These are phyloP conservation scores for Ogataea paraovalis DNA, from an alignment of 805 yeast species.

Conservation along the genomic window DNA sequence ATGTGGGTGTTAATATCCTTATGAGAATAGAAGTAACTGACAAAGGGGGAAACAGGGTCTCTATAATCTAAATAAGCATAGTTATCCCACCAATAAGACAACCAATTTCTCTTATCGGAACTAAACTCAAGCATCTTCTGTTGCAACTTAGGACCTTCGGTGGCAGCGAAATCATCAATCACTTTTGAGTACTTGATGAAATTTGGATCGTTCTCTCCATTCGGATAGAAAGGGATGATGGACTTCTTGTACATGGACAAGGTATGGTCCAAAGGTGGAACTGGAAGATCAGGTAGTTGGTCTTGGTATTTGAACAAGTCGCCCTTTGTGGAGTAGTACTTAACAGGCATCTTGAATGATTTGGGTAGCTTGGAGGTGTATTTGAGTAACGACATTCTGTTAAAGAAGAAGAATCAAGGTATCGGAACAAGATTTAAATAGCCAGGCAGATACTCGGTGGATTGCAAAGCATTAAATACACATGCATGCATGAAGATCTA, in stretches of 20 bases:
- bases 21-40: constrained; percentile 85
- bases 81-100: constrained; percentile 89
- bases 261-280: constrained; percentile 75
- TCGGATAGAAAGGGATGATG: constrained; percentile 61
- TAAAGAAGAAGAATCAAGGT: not conserved
- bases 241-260: constrained; percentile 65
- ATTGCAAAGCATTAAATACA: too few relatives aligned
- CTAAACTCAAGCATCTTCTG: constrained; percentile 57
- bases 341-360: not conserved
- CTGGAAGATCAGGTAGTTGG: constrained; percentile 78
- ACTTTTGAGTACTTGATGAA: constrained; percentile 42
- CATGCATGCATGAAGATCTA: too few relatives aligned
- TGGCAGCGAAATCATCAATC: constrained; percentile 60
- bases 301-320: constrained; percentile 69
- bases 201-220: constrained; percentile 40
- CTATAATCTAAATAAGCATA: constrained; percentile 87
- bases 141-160: constrained; percentile 73
- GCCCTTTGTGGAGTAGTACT: constrained; percentile 40
- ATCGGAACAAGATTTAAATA: too few relatives aligned
- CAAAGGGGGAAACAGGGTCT: constrained; percentile 94
- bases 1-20: constrained; percentile 56
- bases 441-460: too few relatives aligned
- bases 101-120: constrained; percentile 70
- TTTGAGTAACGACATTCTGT: not conserved
- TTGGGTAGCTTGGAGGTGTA: not conserved